A percentile compares a stretch with the other conserved stretches of the same genome.
Evolutionary conservation across 495 filamentous ascomycete genomes (phyloP).

Genomic region (Hypoxylon lienhwacheense): DNA sequence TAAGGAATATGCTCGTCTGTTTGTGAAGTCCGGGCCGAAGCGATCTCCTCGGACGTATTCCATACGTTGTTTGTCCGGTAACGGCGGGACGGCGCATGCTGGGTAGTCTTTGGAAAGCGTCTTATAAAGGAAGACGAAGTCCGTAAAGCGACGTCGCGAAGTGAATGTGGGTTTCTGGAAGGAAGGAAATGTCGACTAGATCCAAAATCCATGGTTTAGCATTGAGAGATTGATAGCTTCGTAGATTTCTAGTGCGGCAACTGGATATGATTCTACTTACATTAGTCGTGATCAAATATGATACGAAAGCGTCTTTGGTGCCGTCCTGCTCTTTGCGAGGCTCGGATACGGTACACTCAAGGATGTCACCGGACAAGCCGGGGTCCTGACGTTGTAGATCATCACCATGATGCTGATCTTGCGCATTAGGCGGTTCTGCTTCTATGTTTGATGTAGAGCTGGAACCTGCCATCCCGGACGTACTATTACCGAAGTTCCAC

Average conservation of each 20-base stretch:
- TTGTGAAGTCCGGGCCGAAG: conserved; percentile 93
- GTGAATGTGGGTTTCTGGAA: conserved; percentile 77
- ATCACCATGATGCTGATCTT: conserved; percentile 36
- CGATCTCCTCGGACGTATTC: conserved; percentile 95
- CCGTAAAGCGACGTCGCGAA: conserved; percentile 89
- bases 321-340: conserved; percentile 94
- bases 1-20: conserved; percentile 82
- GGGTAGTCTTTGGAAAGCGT: conserved; percentile 82
- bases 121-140: conserved; percentile 97
- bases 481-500: conserved; percentile 48
- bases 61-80: conserved; percentile 99
- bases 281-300: conserved; percentile 88
- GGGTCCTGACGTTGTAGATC: conserved; percentile 54
- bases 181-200: conserved; percentile 86
- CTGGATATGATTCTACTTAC: conserved; percentile 53
- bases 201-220: conserved; percentile 14
- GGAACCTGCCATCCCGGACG: conserved; percentile 20
- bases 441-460: conserved; percentile 29
- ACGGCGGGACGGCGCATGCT: conserved; percentile 86
- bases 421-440: conserved; percentile 34
- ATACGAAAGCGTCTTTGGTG: conserved; percentile 96
- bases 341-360: conserved; percentile 79
- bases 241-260: not conserved
- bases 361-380: conserved; percentile 72
- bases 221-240: no score